Percentiles rank a stretch among this genome's conserved stretches.
These are phyloP conservation scores for Acacia melanoxylon DNA, from an alignment of 306 rosid genomes.

Conservation along the genomic window DNA sequence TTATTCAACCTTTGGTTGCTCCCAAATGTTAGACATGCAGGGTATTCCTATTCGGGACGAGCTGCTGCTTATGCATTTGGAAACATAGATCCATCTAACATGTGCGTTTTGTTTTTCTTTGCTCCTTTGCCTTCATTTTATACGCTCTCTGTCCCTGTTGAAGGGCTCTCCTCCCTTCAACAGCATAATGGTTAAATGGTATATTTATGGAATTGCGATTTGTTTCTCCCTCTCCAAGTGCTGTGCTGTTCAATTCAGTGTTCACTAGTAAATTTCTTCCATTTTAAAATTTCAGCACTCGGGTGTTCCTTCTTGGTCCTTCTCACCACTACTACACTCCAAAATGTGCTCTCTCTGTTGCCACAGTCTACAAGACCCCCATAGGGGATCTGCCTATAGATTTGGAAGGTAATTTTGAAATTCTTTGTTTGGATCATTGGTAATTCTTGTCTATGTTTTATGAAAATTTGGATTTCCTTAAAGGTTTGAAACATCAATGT, in stretches of 20 bases:
- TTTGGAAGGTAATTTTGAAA: conserved; percentile 73
- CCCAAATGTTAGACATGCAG: conserved; percentile 81
- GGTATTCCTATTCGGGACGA: conserved; percentile 92
- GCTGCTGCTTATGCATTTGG: conserved; percentile 98
- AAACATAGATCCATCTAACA: conserved; percentile 88
- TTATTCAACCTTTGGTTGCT: background rate
- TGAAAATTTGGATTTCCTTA: background rate
- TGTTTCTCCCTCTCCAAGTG: background rate
- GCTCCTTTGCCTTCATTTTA: background rate
- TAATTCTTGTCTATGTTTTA: background rate
- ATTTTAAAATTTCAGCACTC: conserved; percentile 53
- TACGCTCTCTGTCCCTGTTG: background rate
- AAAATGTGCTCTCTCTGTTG: conserved; percentile 88
- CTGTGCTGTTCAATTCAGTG: background rate
- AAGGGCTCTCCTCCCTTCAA: background rate
- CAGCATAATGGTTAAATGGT: background rate
- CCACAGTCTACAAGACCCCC: conserved; percentile 93
- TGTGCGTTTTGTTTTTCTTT: conserved; percentile 49
- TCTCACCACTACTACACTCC: conserved; percentile 92
- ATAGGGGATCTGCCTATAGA: conserved; percentile 90
- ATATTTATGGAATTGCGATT: background rate
- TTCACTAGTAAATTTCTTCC: no score
- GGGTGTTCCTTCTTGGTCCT: conserved; percentile 97
- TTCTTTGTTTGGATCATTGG: background rate
- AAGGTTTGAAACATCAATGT: background rate